Evolutionary conservation across 768 basidiomycete genomes (phyloP), one percentile per base, ranked within the genome.

Genomic region (Inosperma sp.): DNA sequence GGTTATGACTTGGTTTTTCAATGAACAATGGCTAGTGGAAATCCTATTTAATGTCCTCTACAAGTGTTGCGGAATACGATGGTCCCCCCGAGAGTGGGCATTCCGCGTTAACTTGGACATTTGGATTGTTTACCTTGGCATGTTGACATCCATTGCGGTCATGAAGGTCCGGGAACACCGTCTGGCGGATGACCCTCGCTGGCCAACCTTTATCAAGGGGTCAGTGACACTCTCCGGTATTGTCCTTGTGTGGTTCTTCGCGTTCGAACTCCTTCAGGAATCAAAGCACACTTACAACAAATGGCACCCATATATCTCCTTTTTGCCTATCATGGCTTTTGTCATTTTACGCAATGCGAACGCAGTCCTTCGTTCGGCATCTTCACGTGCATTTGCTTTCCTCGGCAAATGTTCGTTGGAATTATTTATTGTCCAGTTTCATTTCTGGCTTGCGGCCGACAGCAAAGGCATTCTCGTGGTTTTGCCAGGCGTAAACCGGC

Each of bases 361-460:
- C 37, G 70, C 76, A 3, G 69, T 79, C 44, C 71, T 94, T 36
- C 84, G 93, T 33, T 87, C 87, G 2, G 76, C 74, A 30, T 80
- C 80, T 17, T 88, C 84, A 9, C 73, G 71, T 12, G 67, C 80
- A 23, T 94, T 93, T 69, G 81, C 81, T 21, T 91, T 88, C 68
- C 75, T 94, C 45, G 93, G 93, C 33, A 82, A 74, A 62, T 93
- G 89, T 67, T 93, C 91, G 4, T 76, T 95, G 48, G 93, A 96
- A 68, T 86, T 91, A 0, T 96, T 93, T 65, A 86, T 94, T 61
- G 79, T 94, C 51, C 92, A 95, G 62, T 94, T 84, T 65, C 91
- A 90, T 59, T 69, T 89, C 36, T 93, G 88, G 88, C 73, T 93
- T 27, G 91, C 87, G 0, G 87, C 77, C 3, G 89, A 93, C 59